Percentiles rank a stretch among this genome's conserved stretches.
Conservation (phyloP, 2,329 filamentous ascomycete species). For the Ophiocordyceps australis region DNA sequence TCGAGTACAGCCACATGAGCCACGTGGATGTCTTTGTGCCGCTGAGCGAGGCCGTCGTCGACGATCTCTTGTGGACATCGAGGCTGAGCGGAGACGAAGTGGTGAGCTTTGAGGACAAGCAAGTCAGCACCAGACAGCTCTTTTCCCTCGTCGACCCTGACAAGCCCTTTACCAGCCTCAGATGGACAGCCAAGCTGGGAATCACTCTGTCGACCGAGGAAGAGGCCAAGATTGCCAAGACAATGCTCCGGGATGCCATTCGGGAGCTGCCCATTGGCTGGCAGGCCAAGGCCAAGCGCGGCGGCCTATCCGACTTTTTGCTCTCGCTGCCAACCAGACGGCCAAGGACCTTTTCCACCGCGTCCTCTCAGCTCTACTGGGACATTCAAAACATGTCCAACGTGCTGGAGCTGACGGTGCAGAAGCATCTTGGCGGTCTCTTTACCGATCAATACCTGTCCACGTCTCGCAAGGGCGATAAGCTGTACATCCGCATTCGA, state of each 20-base stretch:
- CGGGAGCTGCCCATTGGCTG: neutral
- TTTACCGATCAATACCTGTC: constrained; percentile 1
- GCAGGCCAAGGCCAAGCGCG: neutral
- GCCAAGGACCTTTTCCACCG: constrained; percentile 1
- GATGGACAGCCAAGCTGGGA: constrained; percentile 1
- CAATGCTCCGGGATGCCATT: neutral
- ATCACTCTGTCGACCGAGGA: neutral
- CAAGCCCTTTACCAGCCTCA: constrained; percentile 1
- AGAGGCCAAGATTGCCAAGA: neutral
- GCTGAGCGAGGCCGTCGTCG: neutral
- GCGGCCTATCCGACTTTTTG: constrained; percentile 1
- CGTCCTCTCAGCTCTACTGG: constrained; percentile 2
- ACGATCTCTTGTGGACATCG: constrained; percentile 1
- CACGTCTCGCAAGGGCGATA: neutral
- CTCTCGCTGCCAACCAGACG: constrained; percentile 1
- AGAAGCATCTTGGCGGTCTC: constrained; percentile 1
- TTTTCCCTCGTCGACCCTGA: constrained; percentile 1
- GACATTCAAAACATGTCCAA: constrained; percentile 1
- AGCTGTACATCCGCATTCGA: constrained; percentile 1
- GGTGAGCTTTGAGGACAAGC: neutral
- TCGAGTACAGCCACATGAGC: constrained; percentile 2
- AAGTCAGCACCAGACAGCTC: constrained; percentile 1
- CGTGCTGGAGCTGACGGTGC: constrained; percentile 1
- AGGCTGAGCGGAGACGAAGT: constrained; percentile 1
- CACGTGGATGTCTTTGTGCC: constrained; percentile 1